A percentile compares a stretch with the other conserved stretches of the same genome.
Conservation (phyloP, 2,329 filamentous ascomycete genomes). For the Sordariomycetes sp. region DNA sequence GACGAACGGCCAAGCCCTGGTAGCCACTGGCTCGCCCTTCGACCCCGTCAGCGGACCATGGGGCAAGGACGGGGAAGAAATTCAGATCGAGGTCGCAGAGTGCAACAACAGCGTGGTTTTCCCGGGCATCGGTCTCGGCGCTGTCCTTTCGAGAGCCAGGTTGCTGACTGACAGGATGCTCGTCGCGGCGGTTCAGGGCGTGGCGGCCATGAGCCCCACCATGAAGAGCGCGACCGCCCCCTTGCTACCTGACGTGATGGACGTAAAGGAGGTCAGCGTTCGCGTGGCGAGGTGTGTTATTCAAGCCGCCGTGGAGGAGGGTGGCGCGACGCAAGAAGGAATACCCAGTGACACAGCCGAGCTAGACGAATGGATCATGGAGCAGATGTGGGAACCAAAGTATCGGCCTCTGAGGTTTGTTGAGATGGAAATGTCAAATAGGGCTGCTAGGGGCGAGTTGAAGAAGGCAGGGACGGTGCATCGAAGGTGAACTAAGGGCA, state of each 20-base stretch:
- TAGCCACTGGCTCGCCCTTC: constrained; percentile 80
- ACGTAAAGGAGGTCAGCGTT: constrained; percentile 68
- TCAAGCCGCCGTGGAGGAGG: constrained; percentile 59
- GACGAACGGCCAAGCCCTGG: constrained; percentile 68
- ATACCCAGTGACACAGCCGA: constrained; percentile 52
- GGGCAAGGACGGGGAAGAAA: constrained; percentile 33
- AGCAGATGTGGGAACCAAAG: constrained; percentile 71
- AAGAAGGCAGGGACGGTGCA: constrained; percentile 18
- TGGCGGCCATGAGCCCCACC: constrained; percentile 64
- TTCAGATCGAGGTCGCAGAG: constrained; percentile 52
- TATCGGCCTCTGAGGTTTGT: constrained; percentile 58
- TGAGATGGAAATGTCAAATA: constrained; percentile 36
- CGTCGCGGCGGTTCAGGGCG: constrained; percentile 66
- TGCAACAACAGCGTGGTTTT: constrained; percentile 87
- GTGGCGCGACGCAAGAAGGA: constrained; percentile 50
- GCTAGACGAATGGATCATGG: constrained; percentile 61
- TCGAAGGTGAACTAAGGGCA: constrained; percentile 4
- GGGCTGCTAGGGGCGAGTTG: constrained; percentile 39
- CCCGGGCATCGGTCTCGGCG: constrained; percentile 76
- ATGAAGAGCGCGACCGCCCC: constrained; percentile 47
- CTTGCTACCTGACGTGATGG: constrained; percentile 65
- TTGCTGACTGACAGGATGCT: constrained; percentile 71
- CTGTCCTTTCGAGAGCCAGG: constrained; percentile 58
- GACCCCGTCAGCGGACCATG: constrained; percentile 57
- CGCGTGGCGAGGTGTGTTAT: constrained; percentile 71